Conservation (phyloP, 306 rosid species). For the Glycine soja region DNA sequence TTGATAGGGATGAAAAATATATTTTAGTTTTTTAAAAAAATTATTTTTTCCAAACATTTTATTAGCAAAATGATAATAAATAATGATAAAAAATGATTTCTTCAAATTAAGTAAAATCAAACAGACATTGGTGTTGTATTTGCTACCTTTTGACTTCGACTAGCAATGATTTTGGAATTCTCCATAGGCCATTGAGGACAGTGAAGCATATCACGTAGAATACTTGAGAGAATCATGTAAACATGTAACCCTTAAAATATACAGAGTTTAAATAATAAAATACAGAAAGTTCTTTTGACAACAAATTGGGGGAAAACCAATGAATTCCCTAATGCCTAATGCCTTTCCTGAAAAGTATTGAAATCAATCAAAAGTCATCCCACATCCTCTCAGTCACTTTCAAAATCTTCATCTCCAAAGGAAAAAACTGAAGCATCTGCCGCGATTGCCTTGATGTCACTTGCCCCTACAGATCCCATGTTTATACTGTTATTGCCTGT, state of each 20-base stretch:
- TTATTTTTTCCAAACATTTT: no score
- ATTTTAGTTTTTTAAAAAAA: no score
- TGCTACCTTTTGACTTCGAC: background rate
- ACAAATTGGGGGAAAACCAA: conserved; percentile 28
- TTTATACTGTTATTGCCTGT: conserved; percentile 45
- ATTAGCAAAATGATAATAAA: no score
- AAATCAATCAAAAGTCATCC: background rate
- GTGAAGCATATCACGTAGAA: background rate
- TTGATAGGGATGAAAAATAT: no score
- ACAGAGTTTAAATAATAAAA: background rate
- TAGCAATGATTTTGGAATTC: background rate
- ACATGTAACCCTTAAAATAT: conserved; percentile 5
- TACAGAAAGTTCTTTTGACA: conserved; percentile 22
- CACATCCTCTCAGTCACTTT: conserved; percentile 65
- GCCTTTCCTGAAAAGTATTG: conserved; percentile 34
- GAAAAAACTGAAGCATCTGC: conserved; percentile 97
- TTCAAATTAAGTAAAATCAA: background rate
- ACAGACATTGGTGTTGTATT: background rate
- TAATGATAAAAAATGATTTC: no score
- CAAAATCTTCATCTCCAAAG: conserved; percentile 93
- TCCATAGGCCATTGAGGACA: conserved; percentile 10
- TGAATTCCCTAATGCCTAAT: conserved; percentile 31
- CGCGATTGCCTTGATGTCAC: conserved; percentile 85
- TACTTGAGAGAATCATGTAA: conserved; percentile 6
- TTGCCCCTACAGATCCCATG: conserved; percentile 54